Base-by-base conservation (phyloP, 163 green algal species). In the Chloroidium sp. region DNA sequence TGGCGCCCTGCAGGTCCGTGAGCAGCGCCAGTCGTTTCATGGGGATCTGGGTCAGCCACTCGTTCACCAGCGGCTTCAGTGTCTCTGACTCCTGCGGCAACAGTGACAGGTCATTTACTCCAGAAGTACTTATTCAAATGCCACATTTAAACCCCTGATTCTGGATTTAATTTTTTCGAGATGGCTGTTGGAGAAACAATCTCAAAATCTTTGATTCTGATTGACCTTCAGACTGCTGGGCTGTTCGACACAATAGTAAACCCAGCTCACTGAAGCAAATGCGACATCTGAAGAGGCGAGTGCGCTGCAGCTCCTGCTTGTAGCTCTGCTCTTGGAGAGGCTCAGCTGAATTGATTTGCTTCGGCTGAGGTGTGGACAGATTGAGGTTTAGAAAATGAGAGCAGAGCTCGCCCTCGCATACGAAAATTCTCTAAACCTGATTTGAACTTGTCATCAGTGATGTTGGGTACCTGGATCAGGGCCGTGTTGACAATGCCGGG, bases 401-500 rank as follows among this genome's bases (percentile, higher is more conserved):
- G 36, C 36, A 6, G 36, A 77, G 14, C 74, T 62, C 0, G 14
- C 74, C 2, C 1, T 77, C 10, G 10, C 10, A 74, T 13, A 74
- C 68, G 13, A 13, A 74, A 13, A 74, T 36, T 10, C 68, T 74
- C 68, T 74, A 13, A 36, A 36, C 36, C 36, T 36, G 36, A 36
- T 36, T 36, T 36, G 36, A 36, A 36, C 36, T 36, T 36, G 36
- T 36, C 36, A 36, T 36, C 36, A 36, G 36, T 36, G 3, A 76
- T 62, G 67, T 60, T 10, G 4, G 69, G 1, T 57, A 85, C 85
- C 82, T 90, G 84, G 64, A 90, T 88, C 6, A 90, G 82, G n/a
- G 83, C 86, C 60, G 86, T 90, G 79, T 88, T 88, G 8, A 88
- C 82, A 78, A 89, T 88, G 59, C 87, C 87, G n/a, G 87, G 87